Base-by-base conservation (phyloP, 331 rosid species). In the Quercus lobata region DNA sequence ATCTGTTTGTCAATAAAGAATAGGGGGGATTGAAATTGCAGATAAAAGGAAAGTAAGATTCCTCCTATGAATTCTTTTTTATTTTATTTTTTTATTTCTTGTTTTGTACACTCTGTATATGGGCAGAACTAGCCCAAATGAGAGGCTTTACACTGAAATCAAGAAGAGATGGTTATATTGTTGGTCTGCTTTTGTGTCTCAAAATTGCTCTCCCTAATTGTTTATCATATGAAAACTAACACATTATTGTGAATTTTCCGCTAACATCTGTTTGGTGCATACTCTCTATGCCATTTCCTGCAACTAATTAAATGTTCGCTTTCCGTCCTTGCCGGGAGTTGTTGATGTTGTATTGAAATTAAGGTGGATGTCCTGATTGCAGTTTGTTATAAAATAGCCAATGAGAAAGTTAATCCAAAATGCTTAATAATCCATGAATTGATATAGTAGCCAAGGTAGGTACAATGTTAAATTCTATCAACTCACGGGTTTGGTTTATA, bases 1-100 rank as follows among this genome's bases (percentile, higher is more conserved):
- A 73, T 80, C 76, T 63, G 62, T 86, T 80, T 74, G 25, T 46
- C 19, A 83, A 73, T 69, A 78, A 60, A 60, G 19, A 46, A 21
- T 17, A 11, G 76, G 76, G 49, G 70, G 32, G 75, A 52, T 73
- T 75, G 3, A 34, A 74, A 82, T 57, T 78, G 87, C 69, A 44
- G 75, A 80, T 80, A 75, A 41, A 76, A 54, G 56, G 53, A 52
- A 72, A 76, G 82, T 62, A 80, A 83, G 76, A 80, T 77, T 80
- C 73, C 77, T 69, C 78, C 76, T 41, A 58, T 74, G 58, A 75
- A 41, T 41, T 41, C 12, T 41, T 41, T 8, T 41, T 7, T 6
- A 25, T 25, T 35, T 0, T 37, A 27, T 37, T 7, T 37, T 37
- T 7, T 53, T 35, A 17, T 18, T 56, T 12, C 6, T 22, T 55